Base-by-base conservation (phyloP, 1,284 basidiomycete species). In the Ganoderma sinense region DNA sequence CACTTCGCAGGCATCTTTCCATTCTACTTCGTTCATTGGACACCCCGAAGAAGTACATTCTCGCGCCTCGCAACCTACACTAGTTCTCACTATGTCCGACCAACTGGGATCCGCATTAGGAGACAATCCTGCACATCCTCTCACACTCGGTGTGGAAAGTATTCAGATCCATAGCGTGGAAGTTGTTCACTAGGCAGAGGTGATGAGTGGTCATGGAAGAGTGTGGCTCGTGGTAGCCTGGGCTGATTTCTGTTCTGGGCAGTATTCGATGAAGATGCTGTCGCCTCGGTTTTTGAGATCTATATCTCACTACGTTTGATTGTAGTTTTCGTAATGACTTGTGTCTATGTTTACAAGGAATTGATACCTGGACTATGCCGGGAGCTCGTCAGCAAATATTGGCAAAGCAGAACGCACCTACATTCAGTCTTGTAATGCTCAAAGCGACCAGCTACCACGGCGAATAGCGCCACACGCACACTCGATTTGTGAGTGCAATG, bases 131-230 rank as follows among this genome's bases (percentile, higher is more conserved):
- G 11, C 3, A 26, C 11, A 3, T 11, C 23, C 23, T 2, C 8
- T 10, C 23, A 51, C 4, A 4, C 48, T 26, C 48, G 0, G 48
- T 51, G 11, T 13, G 23, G 48, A 31, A 4, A 33, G 16, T 29
- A 53, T 64, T 5, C 63, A 64, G 45, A 64, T 64, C 39, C 23
- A 64, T 56, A 13, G 53, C 48, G 23, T 51, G 48, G 48, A 51
- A 26, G 29, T 29, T 31, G 1, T 29, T 56, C n/a, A n/a, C n/a
- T n/a, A n/a, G n/a, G n/a, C 48, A 51, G 48, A 51, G 48, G 48
- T 51, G 48, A 23, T 51, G 48, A 51, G 48, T 36, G 36, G 36
- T 36, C 36, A 36, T 26, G 48, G 23, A 51, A 1, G 48, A 26
- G n/a, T n/a, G n/a, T n/a, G n/a, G n/a, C n/a, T n/a, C n/a, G n/a